These are phyloP conservation scores for Exophiala sp. DNA, from an alignment of 2,329 filamentous ascomycete species.

Conservation along the genomic window DNA sequence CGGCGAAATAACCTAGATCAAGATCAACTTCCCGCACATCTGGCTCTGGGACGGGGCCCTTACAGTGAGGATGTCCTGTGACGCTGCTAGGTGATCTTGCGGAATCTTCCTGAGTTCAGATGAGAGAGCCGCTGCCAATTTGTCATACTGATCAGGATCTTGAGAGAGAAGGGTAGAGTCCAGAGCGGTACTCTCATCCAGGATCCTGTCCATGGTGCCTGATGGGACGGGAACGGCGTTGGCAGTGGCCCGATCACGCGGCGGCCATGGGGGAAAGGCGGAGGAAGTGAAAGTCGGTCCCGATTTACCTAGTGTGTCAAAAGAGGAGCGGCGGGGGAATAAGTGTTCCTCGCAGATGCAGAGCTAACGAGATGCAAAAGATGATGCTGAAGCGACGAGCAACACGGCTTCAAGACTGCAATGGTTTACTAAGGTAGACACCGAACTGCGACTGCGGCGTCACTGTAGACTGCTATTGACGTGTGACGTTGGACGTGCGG, in stretches of 20 bases:
- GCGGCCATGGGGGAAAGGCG: conserved; percentile 14
- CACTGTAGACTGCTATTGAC: no score
- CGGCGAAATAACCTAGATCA: conserved; percentile 47
- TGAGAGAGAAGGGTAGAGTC: conserved; percentile 12
- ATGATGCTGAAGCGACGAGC: no score
- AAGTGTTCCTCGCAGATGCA: no score
- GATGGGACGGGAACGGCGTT: neutral
- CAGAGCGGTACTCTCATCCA: conserved; percentile 18
- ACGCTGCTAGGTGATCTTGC: conserved; percentile 10
- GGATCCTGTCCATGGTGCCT: conserved; percentile 19
- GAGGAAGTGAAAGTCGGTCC: neutral
- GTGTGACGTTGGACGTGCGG: no score
- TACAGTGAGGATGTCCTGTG: conserved; percentile 33
- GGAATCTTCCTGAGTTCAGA: conserved; percentile 27
- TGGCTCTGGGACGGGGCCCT: conserved; percentile 28
- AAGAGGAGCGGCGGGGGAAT: no score
- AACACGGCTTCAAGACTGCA: no score
- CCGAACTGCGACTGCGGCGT: no score
- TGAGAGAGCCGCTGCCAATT: conserved; percentile 27
- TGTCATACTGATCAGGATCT: conserved; percentile 38
- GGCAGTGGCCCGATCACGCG: conserved; percentile 6
- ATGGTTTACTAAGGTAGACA: no score
- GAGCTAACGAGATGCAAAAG: no score
- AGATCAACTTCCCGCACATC: conserved; percentile 4
- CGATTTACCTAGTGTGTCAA: no score